Percentiles rank a stretch among this genome's conserved stretches.
Evolutionary conservation across 345 rosid genomes (phyloP).

Genomic region (Eucalyptus caleyi): DNA sequence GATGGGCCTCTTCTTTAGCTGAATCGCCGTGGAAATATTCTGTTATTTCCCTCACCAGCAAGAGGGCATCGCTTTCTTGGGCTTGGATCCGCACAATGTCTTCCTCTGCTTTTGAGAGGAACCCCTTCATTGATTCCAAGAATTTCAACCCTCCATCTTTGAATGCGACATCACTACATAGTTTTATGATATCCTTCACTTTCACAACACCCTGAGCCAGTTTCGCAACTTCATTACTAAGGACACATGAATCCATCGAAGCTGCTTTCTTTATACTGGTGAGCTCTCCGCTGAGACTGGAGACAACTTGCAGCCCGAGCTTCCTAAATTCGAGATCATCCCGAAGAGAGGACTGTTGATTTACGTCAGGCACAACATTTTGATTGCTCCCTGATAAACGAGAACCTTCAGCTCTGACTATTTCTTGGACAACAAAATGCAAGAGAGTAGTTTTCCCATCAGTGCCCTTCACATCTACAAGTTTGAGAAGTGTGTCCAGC

Average conservation of each 20-base stretch:
- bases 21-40: constrained; percentile 91
- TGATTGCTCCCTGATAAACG: constrained; percentile 22
- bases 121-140: constrained; percentile 44
- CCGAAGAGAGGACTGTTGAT: constrained; percentile 25
- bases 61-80: constrained; percentile 23
- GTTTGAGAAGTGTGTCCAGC: constrained; percentile 87
- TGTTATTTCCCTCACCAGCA: constrained; percentile 65
- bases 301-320: constrained; percentile 80
- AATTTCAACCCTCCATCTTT: constrained; percentile 28
- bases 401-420: constrained; percentile 72
- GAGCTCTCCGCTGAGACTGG: constrained; percentile 74
- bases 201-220: constrained; percentile 42
- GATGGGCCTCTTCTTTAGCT: constrained; percentile 67
- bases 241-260: constrained; percentile 65
- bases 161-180: constrained; percentile 14
- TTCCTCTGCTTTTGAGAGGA: constrained; percentile 57
- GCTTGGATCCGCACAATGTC: constrained; percentile 48
- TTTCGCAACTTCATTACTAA: constrained; percentile 41
- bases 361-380: constrained; percentile 4
- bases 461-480: constrained; percentile 73
- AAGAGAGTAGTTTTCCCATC: constrained; percentile 89
- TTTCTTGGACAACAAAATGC: constrained; percentile 93
- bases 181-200: constrained; percentile 32
- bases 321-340: constrained; percentile 64
- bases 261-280: constrained; percentile 82